Evolutionary conservation across 1,284 basidiomycete species (phyloP), one percentile per base, ranked within the genome.

Genomic region (Baeospora myosura): DNA sequence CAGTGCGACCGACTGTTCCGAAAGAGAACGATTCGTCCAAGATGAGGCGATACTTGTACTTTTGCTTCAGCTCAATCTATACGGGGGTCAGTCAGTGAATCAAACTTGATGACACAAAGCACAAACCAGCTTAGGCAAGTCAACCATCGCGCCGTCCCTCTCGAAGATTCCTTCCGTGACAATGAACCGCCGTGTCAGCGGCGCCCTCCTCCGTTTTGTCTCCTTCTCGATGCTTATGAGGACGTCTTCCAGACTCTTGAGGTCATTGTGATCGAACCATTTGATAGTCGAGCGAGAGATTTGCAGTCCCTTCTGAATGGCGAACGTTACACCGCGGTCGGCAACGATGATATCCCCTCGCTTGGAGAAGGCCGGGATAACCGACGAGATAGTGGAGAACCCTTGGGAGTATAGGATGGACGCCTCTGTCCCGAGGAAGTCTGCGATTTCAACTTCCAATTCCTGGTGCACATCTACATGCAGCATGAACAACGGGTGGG

Each of bases 341-440:
- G 92, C 94, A n/a, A 99, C 88, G 57, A 99, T 95, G 54, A 98
- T 83, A 57, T 99, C 96, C 3, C 94, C 94, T 50, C 96, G 84
- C 62, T 99, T 99, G 68, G 88, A 91, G 61, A 98, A 99, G 1
- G 95, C 91, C 0, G 95, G 90, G 46, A 98, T 98, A 55, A 95
- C 93, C 17, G 92, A 96, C 2, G 89, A 84, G 50, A 92, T 80
- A 43, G 93, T 93, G 10, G 88, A 82, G 64, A 96, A 98, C 5
- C 82, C 86, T 65, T 98, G 96, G 2, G 93, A 85, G 65, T 98
- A 98, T 51, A 98, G 76, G 60, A 98, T 98, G 28, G 86, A 70
- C 1, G 82, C 72, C 59, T 97, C 91, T 2, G 88, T 83, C 12
- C 91, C 89, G 31, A 98, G 69, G 63, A 98, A 98, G 36, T 86